Base-by-base conservation (phyloP, 495 filamentous ascomycete genomes). In the Neurospora sp. region DNA sequence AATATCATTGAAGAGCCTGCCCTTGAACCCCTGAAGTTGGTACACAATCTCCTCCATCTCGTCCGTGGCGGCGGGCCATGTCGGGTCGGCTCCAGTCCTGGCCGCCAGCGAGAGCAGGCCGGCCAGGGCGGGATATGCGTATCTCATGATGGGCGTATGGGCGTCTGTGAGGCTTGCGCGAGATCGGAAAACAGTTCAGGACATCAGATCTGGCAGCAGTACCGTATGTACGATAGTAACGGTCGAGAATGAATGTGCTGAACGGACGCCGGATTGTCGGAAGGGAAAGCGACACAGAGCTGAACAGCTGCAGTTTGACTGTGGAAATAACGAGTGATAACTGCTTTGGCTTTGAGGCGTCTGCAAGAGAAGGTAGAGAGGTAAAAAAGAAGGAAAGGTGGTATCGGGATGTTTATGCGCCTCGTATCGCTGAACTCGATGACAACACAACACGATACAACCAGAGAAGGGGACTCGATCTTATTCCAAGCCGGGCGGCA, bases 41-140 rank as follows among this genome's bases (percentile, higher is more conserved):
- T 86, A 88, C 81, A 90, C 85, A 72, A 90, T 87, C 79, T 89
- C 88, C 78, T 90, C 88, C 76, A 90, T 81, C 79, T 90, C 88
- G 75, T 90, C 89, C 5, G 84, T 85, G 0, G 83, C 77, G 8
- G 86, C 83, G 6, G 89, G 89, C 89, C 89, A 90, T 79, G 88
- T 90, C 42, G 87, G 87, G 73, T 85, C 84, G 8, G 86, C 82
- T 39, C 77, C 80, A 69, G 72, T 48, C 69, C 71, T 37, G 12
- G 76, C 77, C 46, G 79, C 80, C n/a, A 82, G 73, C 48, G 77
- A 79, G 39, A 84, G 73, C 72, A 82, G 75, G 72, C 75, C 77
- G 71, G 82, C 77, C 18, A 79, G 66, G 69, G 76, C 8, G 38
- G 75, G 59, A 35, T 35, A 35, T 12, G 62, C 40, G 37, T 75